phyloP scores from a whole-genome alignment of 495 filamentous ascomycete species.

The Hyaloscypha finlandica region DNA sequence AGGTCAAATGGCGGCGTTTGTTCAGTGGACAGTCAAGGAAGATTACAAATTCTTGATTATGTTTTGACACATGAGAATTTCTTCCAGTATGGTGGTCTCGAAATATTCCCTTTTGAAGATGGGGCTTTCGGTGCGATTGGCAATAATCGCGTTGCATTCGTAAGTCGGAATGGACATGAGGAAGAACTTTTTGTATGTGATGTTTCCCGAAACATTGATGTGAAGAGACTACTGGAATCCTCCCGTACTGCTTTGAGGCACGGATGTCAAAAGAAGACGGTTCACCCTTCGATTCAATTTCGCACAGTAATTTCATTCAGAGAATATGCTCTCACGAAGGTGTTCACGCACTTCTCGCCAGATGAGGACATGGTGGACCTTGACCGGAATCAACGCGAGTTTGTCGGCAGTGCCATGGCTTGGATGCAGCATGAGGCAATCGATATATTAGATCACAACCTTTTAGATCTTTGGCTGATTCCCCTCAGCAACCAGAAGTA shows the following conservation, averaged over 20 bases:
- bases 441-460: neutral
- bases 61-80: slow-evolving; percentile 10
- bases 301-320: slow-evolving; percentile 21
- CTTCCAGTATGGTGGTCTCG: slow-evolving; percentile 15
- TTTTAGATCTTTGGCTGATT: slow-evolving; percentile 36
- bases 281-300: slow-evolving; percentile 25
- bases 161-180: slow-evolving; percentile 17
- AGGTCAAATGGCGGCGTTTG: neutral
- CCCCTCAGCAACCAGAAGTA: slow-evolving; percentile 31
- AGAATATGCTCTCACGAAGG: slow-evolving; percentile 25
- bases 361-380: slow-evolving; percentile 17
- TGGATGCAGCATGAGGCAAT: slow-evolving; percentile 27
- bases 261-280: slow-evolving; percentile 4
- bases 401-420: slow-evolving; percentile 25
- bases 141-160: slow-evolving; percentile 6
- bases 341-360: slow-evolving; percentile 23
- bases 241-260: neutral
- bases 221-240: slow-evolving; percentile 12
- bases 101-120: slow-evolving; percentile 28
- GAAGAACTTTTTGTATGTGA: slow-evolving; percentile 20
- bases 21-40: slow-evolving; percentile 12
- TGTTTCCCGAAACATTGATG: slow-evolving; percentile 14
- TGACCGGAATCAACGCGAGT: slow-evolving; percentile 2
- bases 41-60: slow-evolving; percentile 25
- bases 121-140: slow-evolving; percentile 20